Evolutionary conservation across 768 basidiomycete species (phyloP).

Genomic region (Galerina sulciceps): DNA sequence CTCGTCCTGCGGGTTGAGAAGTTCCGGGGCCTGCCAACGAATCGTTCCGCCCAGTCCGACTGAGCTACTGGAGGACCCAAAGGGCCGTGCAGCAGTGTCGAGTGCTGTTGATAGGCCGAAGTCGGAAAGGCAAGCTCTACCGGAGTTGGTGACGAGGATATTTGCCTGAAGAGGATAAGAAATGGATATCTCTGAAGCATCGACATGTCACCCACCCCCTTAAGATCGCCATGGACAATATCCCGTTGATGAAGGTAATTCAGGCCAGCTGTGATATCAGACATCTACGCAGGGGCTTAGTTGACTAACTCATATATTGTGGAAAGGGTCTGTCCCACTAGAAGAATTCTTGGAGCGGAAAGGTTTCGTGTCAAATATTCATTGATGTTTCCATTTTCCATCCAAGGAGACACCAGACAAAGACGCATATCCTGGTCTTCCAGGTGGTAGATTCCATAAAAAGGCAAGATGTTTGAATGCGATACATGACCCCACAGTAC

Average conservation of each 20-base stretch:
- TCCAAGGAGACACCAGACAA: constrained; percentile 43
- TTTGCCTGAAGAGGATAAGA: constrained; percentile 37
- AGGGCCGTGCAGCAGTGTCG: constrained; percentile 21
- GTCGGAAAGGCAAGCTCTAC: constrained; percentile 52
- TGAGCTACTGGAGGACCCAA: constrained; percentile 21
- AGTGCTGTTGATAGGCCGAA: constrained; percentile 45
- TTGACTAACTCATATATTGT: background rate
- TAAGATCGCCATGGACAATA: constrained; percentile 50
- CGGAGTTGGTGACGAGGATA: constrained; percentile 45
- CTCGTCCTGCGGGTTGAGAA: constrained; percentile 28
- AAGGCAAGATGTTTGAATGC: constrained; percentile 39
- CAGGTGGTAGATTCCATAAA: constrained; percentile 36
- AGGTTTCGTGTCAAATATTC: constrained; percentile 27
- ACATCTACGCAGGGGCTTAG: constrained; percentile 21
- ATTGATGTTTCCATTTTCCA: constrained; percentile 38
- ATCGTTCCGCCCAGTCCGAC: constrained; percentile 29
- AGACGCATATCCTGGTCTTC: constrained; percentile 29
- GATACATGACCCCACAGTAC: constrained; percentile 33
- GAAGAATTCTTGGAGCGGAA: constrained; percentile 13
- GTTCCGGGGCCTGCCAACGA: constrained; percentile 42
- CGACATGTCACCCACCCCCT: constrained; percentile 33
- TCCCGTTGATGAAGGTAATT: constrained; percentile 35
- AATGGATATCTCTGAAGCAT: background rate
- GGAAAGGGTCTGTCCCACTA: constrained; percentile 1
- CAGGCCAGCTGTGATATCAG: constrained; percentile 35